Percentiles rank a stretch among this genome's conserved stretches.
Conservation (phyloP, 2,329 filamentous ascomycete species). For the Bipolaris oryzae region DNA sequence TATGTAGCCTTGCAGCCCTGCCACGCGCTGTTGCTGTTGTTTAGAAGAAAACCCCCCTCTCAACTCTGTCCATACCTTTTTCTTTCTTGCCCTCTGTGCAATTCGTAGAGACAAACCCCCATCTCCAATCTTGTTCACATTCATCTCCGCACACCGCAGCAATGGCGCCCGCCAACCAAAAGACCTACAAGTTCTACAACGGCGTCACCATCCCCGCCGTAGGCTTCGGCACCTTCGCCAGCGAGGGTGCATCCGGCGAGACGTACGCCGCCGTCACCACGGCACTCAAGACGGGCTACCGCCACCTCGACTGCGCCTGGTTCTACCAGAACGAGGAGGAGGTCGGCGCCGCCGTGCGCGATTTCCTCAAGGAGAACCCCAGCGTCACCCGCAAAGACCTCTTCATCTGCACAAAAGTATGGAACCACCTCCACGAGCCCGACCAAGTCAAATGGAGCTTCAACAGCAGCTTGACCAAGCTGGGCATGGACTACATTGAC, state of each 20-base stretch:
- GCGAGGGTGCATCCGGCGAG: slow-evolving; percentile 66
- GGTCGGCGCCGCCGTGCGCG: slow-evolving; percentile 68
- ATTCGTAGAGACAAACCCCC: not conserved
- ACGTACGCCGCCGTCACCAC: slow-evolving; percentile 62
- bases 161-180: slow-evolving; percentile 43
- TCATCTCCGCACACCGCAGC: slow-evolving; percentile 15
- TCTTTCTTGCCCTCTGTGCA: not conserved
- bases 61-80: not conserved
- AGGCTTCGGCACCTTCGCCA: slow-evolving; percentile 76
- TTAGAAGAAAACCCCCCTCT: not conserved
- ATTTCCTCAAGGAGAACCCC: slow-evolving; percentile 62
- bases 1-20: slow-evolving; percentile 9
- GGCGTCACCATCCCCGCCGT: slow-evolving; percentile 69
- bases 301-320: slow-evolving; percentile 72
- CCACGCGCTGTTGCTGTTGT: slow-evolving; percentile 5
- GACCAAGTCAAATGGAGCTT: slow-evolving; percentile 66
- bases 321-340: slow-evolving; percentile 75
- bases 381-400: slow-evolving; percentile 64
- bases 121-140: not conserved
- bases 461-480: slow-evolving; percentile 67
- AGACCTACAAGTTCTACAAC: slow-evolving; percentile 61
- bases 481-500: slow-evolving; percentile 69
- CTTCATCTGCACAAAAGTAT: slow-evolving; percentile 77
- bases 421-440: slow-evolving; percentile 60
- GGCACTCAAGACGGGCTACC: slow-evolving; percentile 66